Percentiles rank a stretch among this genome's conserved stretches.
Evolutionary conservation across 2,329 filamentous ascomycete species (phyloP).

Genomic region (Calonectria pteridis): DNA sequence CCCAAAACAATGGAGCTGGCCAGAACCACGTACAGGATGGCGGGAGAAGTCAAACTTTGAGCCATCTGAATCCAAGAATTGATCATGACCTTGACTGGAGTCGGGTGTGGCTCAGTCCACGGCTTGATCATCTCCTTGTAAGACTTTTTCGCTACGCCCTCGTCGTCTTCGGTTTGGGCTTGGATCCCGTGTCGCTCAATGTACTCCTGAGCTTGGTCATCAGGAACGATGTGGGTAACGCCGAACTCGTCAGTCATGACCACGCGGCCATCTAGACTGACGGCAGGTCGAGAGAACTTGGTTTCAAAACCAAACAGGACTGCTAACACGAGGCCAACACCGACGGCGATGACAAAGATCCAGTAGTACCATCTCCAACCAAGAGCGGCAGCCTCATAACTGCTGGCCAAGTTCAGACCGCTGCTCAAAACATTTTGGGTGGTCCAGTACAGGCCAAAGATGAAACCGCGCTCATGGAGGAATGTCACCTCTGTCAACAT

Average conservation of each 20-base stretch:
- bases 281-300: constrained; percentile 14
- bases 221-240: constrained; percentile 12
- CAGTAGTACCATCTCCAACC: constrained; percentile 26
- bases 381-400: constrained; percentile 11
- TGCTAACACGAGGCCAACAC: constrained; percentile 12
- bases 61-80: constrained; percentile 19
- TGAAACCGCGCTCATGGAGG: constrained; percentile 15
- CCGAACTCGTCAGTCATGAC: constrained; percentile 21
- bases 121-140: constrained; percentile 13
- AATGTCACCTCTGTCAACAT: constrained; percentile 24
- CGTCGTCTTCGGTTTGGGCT: background rate
- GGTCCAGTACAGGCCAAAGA: constrained; percentile 22
- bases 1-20: constrained; percentile 15
- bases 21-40: constrained; percentile 19
- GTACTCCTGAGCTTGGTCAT: constrained; percentile 12
- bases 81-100: constrained; percentile 7
- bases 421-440: constrained; percentile 13
- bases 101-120: constrained; percentile 11
- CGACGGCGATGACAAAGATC: constrained; percentile 24
- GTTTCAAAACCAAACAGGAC: constrained; percentile 16
- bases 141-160: background rate
- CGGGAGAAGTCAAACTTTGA: constrained; percentile 18
- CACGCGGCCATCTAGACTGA: constrained; percentile 14
- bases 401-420: constrained; percentile 4
- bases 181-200: constrained; percentile 4